Percentiles rank a stretch among this genome's conserved stretches.
These are phyloP conservation scores for Cytospora chrysosperma DNA, from an alignment of 2,329 filamentous ascomycete genomes.

Conservation along the genomic window DNA sequence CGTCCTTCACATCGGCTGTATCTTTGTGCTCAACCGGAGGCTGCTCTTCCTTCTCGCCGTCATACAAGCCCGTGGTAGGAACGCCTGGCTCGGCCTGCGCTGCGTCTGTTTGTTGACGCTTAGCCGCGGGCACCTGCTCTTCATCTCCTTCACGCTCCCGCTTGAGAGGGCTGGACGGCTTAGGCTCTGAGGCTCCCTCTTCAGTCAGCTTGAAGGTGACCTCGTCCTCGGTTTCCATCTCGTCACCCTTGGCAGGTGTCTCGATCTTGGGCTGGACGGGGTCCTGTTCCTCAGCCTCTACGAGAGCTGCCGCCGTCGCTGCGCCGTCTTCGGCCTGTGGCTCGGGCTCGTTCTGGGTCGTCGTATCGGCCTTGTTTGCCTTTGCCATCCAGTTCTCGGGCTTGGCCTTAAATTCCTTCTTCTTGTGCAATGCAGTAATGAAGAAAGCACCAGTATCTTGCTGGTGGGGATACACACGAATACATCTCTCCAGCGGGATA, in stretches of 20 bases:
- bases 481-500: conserved; percentile 83
- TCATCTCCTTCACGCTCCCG: conserved; percentile 23
- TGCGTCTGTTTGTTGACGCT: conserved; percentile 24
- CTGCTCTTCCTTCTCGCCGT: conserved; percentile 17
- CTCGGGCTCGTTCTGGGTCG: not conserved
- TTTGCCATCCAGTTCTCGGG: conserved; percentile 58
- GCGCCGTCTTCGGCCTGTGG: conserved; percentile 13
- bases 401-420: conserved; percentile 76
- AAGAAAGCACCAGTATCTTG: conserved; percentile 98
- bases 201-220: conserved; percentile 22
- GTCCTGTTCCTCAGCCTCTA: conserved; percentile 17
- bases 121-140: conserved; percentile 14
- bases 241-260: conserved; percentile 25
- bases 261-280: conserved; percentile 18
- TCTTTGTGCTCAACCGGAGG: conserved; percentile 13
- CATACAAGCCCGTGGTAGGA: conserved; percentile 19
- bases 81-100: conserved; percentile 23
- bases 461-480: conserved; percentile 90
- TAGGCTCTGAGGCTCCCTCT: not conserved
- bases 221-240: conserved; percentile 25
- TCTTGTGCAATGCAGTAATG: conserved; percentile 92
- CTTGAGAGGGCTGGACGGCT: conserved; percentile 14
- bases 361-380: not conserved
- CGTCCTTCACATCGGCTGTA: conserved; percentile 1
- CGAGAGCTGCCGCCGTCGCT: conserved; percentile 4